phyloP scores from a whole-genome alignment of 139 green algal species.

The Pleodorina starrii region DNA sequence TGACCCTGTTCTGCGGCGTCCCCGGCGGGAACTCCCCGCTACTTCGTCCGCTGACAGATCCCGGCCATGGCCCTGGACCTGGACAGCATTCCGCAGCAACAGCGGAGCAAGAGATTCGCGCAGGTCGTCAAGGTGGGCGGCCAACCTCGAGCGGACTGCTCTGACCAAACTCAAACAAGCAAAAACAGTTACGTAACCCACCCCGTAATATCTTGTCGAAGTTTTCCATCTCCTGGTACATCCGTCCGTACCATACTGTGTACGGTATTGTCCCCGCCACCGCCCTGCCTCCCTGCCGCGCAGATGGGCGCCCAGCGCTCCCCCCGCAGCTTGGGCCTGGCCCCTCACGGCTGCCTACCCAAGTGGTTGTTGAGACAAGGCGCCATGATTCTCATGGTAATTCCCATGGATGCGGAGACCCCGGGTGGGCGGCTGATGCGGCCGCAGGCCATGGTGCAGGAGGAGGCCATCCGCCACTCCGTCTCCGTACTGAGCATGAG shows the following conservation, averaged over 20 bases:
- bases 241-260: too few species aligned
- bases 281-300: background rate
- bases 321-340: slow-evolving; percentile 26
- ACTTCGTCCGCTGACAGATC: too few species aligned
- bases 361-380: slow-evolving; percentile 52
- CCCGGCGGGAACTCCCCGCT: too few species aligned
- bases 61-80: background rate
- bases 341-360: slow-evolving; percentile 53
- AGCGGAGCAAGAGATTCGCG: background rate
- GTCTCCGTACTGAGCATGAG: slow-evolving; percentile 67
- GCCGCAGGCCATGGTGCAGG: slow-evolving; percentile 72
- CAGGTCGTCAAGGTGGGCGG: background rate
- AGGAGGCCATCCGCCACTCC: slow-evolving; percentile 76
- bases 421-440: slow-evolving; percentile 75
- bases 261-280: too few species aligned
- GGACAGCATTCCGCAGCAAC: background rate
- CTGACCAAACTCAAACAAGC: too few species aligned
- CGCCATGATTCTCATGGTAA: slow-evolving; percentile 74
- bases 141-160: too few species aligned
- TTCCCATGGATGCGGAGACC: slow-evolving; percentile 83
- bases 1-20: too few species aligned
- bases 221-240: too few species aligned
- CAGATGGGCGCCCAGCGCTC: background rate
- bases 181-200: too few species aligned
- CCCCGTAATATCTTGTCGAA: too few species aligned